Percentiles rank a stretch among this genome's conserved stretches.
Conservation (phyloP, 2,329 filamentous ascomycete species). For the Rasamsonia emersonii region DNA sequence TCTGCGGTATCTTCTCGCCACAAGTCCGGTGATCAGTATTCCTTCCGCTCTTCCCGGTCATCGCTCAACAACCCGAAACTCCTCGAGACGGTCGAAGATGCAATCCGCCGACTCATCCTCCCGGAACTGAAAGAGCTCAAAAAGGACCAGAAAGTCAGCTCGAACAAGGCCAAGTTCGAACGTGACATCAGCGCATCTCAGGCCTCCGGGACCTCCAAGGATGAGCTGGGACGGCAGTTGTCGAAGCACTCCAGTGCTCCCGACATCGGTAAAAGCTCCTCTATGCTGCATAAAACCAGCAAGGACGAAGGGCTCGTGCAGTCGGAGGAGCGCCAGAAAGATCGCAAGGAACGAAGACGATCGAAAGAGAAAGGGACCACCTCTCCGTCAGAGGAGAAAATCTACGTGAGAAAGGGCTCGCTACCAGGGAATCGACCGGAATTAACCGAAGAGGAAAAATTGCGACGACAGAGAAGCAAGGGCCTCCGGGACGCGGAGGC, state of each 20-base stretch:
- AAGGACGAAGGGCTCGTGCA: slow-evolving; percentile 52
- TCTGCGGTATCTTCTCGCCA: slow-evolving; percentile 48
- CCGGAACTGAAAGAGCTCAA: slow-evolving; percentile 89
- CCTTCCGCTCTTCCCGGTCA: slow-evolving; percentile 55
- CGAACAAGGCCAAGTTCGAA: slow-evolving; percentile 61
- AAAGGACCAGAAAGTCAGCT: slow-evolving; percentile 73
- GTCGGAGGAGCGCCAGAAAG: slow-evolving; percentile 43
- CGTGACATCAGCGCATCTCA: slow-evolving; percentile 55
- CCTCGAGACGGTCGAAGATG: slow-evolving; percentile 85
- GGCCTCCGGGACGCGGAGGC: slow-evolving; percentile 48
- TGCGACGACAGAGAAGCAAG: slow-evolving; percentile 47
- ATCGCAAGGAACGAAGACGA: slow-evolving; percentile 44
- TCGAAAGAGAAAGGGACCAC: slow-evolving; percentile 43
- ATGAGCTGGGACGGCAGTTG: slow-evolving; percentile 45
- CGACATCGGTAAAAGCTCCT: slow-evolving; percentile 53
- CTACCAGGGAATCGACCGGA: slow-evolving; percentile 30
- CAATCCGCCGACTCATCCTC: slow-evolving; percentile 78
- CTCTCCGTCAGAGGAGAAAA: slow-evolving; percentile 36
- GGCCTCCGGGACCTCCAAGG: slow-evolving; percentile 49
- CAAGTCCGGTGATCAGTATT: slow-evolving; percentile 49
- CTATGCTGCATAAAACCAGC: slow-evolving; percentile 46
- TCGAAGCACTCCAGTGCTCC: slow-evolving; percentile 56
- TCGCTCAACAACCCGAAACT: slow-evolving; percentile 89
- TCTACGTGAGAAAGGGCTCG: slow-evolving; percentile 35
- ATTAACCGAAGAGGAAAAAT: slow-evolving; percentile 42